A percentile compares a stretch with the other conserved stretches of the same genome.
Conservation (phyloP, 305 asterid genomes). For the Stenogyne calaminthoides region DNA sequence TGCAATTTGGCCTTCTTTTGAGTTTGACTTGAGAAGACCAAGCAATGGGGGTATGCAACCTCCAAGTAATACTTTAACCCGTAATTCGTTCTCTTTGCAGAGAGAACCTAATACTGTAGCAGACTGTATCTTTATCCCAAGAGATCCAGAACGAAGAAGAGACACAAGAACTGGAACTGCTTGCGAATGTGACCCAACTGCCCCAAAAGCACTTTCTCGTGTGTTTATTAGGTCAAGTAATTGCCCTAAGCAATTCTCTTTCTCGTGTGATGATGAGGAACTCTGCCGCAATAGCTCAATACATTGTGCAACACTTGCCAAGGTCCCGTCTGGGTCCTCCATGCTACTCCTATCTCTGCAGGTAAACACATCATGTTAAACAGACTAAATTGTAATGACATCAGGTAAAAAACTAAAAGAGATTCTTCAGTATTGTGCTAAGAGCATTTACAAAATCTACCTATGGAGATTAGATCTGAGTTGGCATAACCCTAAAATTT, state of each 20-base stretch:
- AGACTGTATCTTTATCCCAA: constrained; percentile 89
- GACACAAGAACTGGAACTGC: constrained; percentile 99
- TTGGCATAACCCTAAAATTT: constrained; percentile 7
- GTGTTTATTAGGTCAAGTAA: constrained; percentile 82
- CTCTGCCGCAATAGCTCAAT: constrained; percentile 95
- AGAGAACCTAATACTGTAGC: constrained; percentile 93
- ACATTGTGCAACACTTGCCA: constrained; percentile 98
- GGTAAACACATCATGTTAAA: constrained; percentile 27
- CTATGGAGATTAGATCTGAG: constrained; percentile 1
- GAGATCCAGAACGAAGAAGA: constrained; percentile 83
- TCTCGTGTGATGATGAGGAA: constrained; percentile 83
- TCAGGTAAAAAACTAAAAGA: background rate
- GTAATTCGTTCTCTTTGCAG: constrained; percentile 93
- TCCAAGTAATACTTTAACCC: constrained; percentile 95
- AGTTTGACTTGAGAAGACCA: constrained; percentile 95
- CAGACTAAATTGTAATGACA: constrained; percentile 18
- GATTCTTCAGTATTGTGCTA: constrained; percentile 5
- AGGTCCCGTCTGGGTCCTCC: constrained; percentile 99
- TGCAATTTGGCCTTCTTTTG: constrained; percentile 90
- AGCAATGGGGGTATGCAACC: constrained; percentile 99
- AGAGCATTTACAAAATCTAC: no score
- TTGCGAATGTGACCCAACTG: constrained; percentile 99
- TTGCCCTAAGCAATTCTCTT: constrained; percentile 80
- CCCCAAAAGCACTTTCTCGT: constrained; percentile 90
- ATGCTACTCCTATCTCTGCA: constrained; percentile 93